A percentile compares a stretch with the other conserved stretches of the same genome.
phyloP scores from a whole-genome alignment of 257 asterid genomes.

The Oldenlandia corymbosa region DNA sequence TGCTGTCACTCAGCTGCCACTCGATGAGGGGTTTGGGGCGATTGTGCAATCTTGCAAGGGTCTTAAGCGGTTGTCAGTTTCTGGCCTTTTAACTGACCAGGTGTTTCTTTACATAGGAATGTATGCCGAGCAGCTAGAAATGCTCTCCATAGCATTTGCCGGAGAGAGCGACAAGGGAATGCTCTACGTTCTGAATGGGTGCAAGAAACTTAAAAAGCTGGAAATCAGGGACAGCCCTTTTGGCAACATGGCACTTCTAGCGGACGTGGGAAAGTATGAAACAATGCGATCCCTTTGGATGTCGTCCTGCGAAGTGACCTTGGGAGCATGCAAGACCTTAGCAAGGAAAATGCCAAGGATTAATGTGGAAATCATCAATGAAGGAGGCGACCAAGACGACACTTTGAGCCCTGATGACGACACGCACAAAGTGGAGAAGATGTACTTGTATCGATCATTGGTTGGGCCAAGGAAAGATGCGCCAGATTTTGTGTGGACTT shows the following conservation, averaged over 20 bases:
- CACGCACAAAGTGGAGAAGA: constrained; percentile 51
- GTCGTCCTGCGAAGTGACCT: constrained; percentile 82
- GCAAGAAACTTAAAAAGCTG: constrained; percentile 74
- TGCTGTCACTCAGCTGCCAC: constrained; percentile 66
- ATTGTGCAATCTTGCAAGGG: constrained; percentile 82
- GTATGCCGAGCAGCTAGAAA: constrained; percentile 83
- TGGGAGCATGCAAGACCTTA: constrained; percentile 67
- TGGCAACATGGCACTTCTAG: constrained; percentile 66
- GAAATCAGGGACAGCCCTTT: constrained; percentile 82
- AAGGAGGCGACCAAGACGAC: constrained; percentile 37
- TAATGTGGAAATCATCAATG: constrained; percentile 67
- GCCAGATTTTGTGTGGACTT: constrained; percentile 59
- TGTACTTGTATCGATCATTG: constrained; percentile 72
- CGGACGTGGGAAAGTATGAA: constrained; percentile 85
- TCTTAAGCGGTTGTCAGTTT: constrained; percentile 64
- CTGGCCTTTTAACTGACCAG: constrained; percentile 70
- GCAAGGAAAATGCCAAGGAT: constrained; percentile 75
- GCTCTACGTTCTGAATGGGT: constrained; percentile 68
- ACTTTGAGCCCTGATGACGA: constrained; percentile 40
- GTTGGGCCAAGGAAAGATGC: constrained; percentile 75
- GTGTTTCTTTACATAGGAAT: constrained; percentile 75
- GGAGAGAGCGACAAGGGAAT: constrained; percentile 80
- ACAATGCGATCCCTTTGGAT: constrained; percentile 99
- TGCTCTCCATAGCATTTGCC: constrained; percentile 79
- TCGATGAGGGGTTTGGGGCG: constrained; percentile 90